phyloP scores from a whole-genome alignment of 164 flowering plant species.

The Kalanchoe fedtschenkoi region DNA sequence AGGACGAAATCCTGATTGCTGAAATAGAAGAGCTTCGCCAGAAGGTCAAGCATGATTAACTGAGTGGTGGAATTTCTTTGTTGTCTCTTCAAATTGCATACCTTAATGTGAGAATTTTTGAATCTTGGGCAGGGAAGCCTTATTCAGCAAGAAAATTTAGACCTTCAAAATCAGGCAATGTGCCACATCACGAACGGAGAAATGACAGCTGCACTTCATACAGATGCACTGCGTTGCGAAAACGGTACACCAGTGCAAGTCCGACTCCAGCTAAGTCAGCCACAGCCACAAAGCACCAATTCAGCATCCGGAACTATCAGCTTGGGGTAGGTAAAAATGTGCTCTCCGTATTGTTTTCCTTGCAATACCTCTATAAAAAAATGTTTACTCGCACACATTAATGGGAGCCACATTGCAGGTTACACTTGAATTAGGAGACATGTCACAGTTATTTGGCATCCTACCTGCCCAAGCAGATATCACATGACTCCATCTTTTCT shows the following conservation, averaged over 20 bases:
- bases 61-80: too few relatives aligned
- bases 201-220: not conserved
- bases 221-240: not conserved
- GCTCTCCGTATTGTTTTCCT: not conserved
- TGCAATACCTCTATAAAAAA: not conserved
- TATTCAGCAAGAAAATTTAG: slow-evolving; percentile 24
- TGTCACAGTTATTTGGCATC: not conserved
- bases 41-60: slow-evolving; percentile 16
- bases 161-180: slow-evolving; percentile 20
- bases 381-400: too few relatives aligned
- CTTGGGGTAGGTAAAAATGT: not conserved
- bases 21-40: slow-evolving; percentile 27
- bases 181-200: slow-evolving; percentile 5
- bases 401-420: not conserved
- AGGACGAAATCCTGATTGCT: slow-evolving; percentile 26
- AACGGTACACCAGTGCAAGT: slow-evolving; percentile 1
- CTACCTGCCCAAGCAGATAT: not conserved
- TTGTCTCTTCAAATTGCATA: not conserved
- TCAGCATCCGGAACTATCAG: not conserved
- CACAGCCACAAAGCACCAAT: slow-evolving; percentile 6
- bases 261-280: slow-evolving; percentile 20
- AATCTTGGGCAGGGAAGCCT: slow-evolving; percentile 17
- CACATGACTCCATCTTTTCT: not conserved
- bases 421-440: not conserved
- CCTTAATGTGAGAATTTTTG: not conserved